Evolutionary conservation across 768 basidiomycete species (phyloP).

Genomic region (Cyclocybe cylindracea): DNA sequence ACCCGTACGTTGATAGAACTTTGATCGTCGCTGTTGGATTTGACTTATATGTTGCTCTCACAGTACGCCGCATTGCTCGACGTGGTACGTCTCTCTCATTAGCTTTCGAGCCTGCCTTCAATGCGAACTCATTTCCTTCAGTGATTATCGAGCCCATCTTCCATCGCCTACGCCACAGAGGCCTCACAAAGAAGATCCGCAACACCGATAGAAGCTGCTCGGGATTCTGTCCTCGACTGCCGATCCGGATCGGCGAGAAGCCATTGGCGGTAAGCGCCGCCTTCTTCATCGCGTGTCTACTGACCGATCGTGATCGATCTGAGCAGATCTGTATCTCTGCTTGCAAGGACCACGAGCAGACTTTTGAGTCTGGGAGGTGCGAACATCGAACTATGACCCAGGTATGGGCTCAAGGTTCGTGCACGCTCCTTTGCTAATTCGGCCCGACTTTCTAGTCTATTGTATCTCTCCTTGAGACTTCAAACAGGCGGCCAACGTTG

Average conservation of each 20-base stretch:
- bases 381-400: background rate
- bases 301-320: background rate
- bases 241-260: background rate
- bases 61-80: background rate
- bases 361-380: background rate
- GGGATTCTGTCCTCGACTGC: constrained; percentile 8
- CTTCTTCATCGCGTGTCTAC: background rate
- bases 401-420: background rate
- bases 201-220: background rate
- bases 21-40: background rate
- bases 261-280: background rate
- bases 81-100: too few relatives aligned
- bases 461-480: too few relatives aligned
- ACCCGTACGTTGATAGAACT: constrained; percentile 1
- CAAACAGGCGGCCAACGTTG: too few relatives aligned
- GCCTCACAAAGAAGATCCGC: background rate
- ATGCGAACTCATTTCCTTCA: background rate
- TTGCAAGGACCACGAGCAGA: constrained; percentile 8
- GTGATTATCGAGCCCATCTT: background rate
- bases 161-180: background rate
- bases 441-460: background rate
- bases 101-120: too few relatives aligned
- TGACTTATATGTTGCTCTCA: background rate
- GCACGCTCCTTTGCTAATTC: background rate
- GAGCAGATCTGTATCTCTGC: constrained; percentile 14